Conservation (phyloP, 805 yeast genomes). For the Cyberlindnera meyerae region DNA sequence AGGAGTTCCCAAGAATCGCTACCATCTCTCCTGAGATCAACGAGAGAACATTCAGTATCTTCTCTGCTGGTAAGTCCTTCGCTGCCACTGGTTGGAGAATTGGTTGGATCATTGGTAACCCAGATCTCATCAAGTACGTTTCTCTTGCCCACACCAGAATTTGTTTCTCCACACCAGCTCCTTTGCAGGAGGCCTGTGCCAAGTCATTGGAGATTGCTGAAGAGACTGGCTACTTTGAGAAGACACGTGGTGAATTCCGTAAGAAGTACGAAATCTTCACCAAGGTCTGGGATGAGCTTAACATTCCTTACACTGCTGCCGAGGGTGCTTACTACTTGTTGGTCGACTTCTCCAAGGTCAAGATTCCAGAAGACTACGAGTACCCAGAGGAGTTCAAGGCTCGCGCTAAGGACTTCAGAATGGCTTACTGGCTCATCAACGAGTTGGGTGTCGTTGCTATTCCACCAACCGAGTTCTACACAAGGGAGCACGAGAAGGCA, state of each 20-base stretch:
- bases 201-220: slow-evolving; percentile 64
- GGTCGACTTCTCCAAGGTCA: slow-evolving; percentile 79
- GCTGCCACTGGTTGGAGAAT: slow-evolving; percentile 99
- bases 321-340: slow-evolving; percentile 92
- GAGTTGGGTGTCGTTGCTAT: slow-evolving; percentile 94
- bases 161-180: slow-evolving; percentile 87
- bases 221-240: slow-evolving; percentile 59
- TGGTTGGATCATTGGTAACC: slow-evolving; percentile 90
- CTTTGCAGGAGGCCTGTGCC: slow-evolving; percentile 89
- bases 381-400: slow-evolving; percentile 65
- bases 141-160: slow-evolving; percentile 91
- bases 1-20: slow-evolving; percentile 76
- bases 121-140: slow-evolving; percentile 75
- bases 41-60: slow-evolving; percentile 80
- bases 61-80: slow-evolving; percentile 96
- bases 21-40: slow-evolving; percentile 74
- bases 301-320: slow-evolving; percentile 83
- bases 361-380: slow-evolving; percentile 66
- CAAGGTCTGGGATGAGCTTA: slow-evolving; percentile 76
- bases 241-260: slow-evolving; percentile 61
- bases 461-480: slow-evolving; percentile 94
- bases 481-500: slow-evolving; percentile 61
- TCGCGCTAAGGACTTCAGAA: slow-evolving; percentile 79
- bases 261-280: slow-evolving; percentile 72
- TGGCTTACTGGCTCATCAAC: slow-evolving; percentile 88